A percentile compares a stretch with the other conserved stretches of the same genome.
Conservation (phyloP, 1,139 yeast species). For the Yamadazyma pseudoaaseri region DNA sequence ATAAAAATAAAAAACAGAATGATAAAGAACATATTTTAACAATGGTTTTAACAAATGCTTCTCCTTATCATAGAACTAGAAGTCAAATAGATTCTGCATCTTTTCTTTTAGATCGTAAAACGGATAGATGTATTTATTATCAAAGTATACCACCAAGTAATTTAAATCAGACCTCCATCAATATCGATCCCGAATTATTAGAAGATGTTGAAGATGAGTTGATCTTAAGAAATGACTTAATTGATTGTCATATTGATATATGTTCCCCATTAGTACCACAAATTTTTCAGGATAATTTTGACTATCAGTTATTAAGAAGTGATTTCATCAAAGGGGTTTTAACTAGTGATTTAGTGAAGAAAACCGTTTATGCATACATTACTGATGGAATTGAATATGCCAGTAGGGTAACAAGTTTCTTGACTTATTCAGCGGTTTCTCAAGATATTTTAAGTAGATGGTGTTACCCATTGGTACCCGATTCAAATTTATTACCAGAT, state of each 20-base stretch:
- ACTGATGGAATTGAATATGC: conserved; percentile 74
- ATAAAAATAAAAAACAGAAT: conserved; percentile 61
- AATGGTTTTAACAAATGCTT: conserved; percentile 85
- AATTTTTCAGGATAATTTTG: conserved; percentile 92
- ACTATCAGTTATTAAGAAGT: conserved; percentile 78
- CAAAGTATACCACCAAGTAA: conserved; percentile 70
- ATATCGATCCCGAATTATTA: conserved; percentile 80
- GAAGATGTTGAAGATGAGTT: conserved; percentile 74
- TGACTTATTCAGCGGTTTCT: conserved; percentile 88
- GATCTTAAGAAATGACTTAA: conserved; percentile 81
- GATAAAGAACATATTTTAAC: conserved; percentile 93
- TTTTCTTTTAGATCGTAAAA: conserved; percentile 72
- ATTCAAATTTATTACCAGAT: conserved; percentile 67
- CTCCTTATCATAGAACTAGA: conserved; percentile 83
- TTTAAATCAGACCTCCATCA: conserved; percentile 52
- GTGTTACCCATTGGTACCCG: conserved; percentile 91
- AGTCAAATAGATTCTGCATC: conserved; percentile 80
- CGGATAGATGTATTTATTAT: conserved; percentile 78
- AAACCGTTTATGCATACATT: conserved; percentile 86
- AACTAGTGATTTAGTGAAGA: conserved; percentile 85
- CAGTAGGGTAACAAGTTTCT: conserved; percentile 91
- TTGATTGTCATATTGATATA: conserved; percentile 94
- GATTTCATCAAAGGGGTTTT: conserved; percentile 92
- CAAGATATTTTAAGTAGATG: conserved; percentile 89
- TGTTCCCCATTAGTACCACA: conserved; percentile 96